Evolutionary conservation across 78 protist genomes (phyloP).

Genomic region (Dictyostelium brefeldianum): DNA sequence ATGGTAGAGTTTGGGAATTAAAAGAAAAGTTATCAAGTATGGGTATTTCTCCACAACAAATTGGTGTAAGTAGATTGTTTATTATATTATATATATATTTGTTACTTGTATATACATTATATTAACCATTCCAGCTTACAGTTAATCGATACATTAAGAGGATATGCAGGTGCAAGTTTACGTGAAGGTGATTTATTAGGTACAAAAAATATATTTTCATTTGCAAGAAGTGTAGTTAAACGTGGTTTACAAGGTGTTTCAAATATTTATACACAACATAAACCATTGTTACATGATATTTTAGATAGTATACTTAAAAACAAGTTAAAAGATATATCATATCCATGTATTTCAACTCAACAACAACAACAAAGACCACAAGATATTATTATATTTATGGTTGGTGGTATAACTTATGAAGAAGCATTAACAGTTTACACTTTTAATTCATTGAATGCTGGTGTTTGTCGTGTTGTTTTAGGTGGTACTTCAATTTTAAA

Average conservation of each 20-base stretch:
- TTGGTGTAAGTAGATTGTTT: background rate
- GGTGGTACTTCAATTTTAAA: slow-evolving; percentile 92
- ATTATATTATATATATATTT: background rate
- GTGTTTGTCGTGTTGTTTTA: slow-evolving; percentile 68
- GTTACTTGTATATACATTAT: background rate
- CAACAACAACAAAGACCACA: slow-evolving; percentile 54
- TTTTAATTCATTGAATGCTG: slow-evolving; percentile 70
- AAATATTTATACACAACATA: slow-evolving; percentile 96
- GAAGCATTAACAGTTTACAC: slow-evolving; percentile 89
- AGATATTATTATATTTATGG: slow-evolving; percentile 92
- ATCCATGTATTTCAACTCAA: slow-evolving; percentile 63
- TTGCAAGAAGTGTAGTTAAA: slow-evolving; percentile 51
- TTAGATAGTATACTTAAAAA: slow-evolving; percentile 79
- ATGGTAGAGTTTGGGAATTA: slow-evolving; percentile 58
- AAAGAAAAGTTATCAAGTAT: slow-evolving; percentile 25
- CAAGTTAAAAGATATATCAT: slow-evolving; percentile 71
- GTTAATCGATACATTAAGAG: slow-evolving; percentile 46
- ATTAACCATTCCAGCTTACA: background rate
- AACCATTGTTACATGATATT: slow-evolving; percentile 82
- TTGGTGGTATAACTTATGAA: slow-evolving; percentile 97
- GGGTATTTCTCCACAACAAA: slow-evolving; percentile 34
- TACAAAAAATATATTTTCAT: slow-evolving; percentile 64
- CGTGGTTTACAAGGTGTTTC: slow-evolving; percentile 90
- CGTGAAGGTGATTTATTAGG: slow-evolving; percentile 90
- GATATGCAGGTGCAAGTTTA: slow-evolving; percentile 87